phyloP scores from a whole-genome alignment of 371 early-diverging fungal species.

The Sporodiniella umbellata region DNA sequence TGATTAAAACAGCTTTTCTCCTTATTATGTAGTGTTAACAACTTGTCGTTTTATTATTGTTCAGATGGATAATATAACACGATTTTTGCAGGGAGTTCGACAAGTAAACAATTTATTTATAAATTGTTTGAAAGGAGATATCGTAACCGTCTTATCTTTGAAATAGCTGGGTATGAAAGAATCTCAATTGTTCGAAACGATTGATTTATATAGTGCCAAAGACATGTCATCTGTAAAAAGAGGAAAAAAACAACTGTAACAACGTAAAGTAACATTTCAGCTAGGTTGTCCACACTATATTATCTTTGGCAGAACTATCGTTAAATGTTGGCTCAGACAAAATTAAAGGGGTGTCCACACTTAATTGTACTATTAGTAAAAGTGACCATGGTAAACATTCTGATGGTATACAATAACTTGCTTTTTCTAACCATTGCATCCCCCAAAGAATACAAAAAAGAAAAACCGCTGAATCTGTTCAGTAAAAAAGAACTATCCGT shows the following conservation, averaged over 20 bases:
- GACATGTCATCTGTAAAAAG: constrained; percentile 74
- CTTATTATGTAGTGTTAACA: not conserved
- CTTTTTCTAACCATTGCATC: no score
- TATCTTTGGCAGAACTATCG: constrained; percentile 15
- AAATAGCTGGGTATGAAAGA: constrained; percentile 56
- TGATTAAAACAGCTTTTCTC: constrained; percentile 21
- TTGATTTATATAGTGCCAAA: constrained; percentile 88
- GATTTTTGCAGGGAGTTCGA: constrained; percentile 60
- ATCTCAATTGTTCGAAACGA: constrained; percentile 85
- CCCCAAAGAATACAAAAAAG: not conserved
- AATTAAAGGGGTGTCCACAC: not conserved
- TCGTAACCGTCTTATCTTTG: not conserved
- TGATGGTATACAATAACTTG: no score
- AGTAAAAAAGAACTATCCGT: not conserved
- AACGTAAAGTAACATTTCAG: not conserved
- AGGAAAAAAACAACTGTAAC: not conserved
- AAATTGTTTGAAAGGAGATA: not conserved
- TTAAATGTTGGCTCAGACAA: not conserved
- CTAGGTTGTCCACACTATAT: constrained; percentile 14
- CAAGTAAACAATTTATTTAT: constrained; percentile 27
- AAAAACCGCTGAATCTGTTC: not conserved
- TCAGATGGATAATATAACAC: constrained; percentile 82
- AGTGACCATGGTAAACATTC: not conserved
- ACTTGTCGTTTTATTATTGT: not conserved
- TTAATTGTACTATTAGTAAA: not conserved